Percentiles rank a stretch among this genome's conserved stretches.
Evolutionary conservation across 2,329 filamentous ascomycete species (phyloP).

Genomic region (Colletotrichum paranaense): DNA sequence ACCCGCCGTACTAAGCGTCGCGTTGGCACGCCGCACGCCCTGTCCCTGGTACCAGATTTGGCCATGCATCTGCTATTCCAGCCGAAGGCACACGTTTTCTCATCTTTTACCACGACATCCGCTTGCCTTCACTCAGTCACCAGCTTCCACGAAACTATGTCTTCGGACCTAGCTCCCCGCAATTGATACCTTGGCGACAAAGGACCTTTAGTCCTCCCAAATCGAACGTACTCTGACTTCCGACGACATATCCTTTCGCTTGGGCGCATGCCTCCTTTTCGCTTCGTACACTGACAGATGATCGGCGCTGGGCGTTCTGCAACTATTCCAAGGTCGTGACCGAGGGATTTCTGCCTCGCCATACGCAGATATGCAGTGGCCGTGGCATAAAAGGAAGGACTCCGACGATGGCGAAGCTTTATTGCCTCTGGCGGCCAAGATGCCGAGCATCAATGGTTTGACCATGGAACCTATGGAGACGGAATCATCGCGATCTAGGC

Average conservation of each 20-base stretch:
- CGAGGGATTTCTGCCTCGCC: conserved; percentile 24
- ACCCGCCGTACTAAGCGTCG: conserved; percentile 24
- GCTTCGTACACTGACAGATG: conserved; percentile 27
- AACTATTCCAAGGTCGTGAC: conserved; percentile 32
- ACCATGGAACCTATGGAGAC: conserved; percentile 41
- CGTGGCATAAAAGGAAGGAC: conserved; percentile 47
- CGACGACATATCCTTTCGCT: conserved; percentile 20
- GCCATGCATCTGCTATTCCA: conserved; percentile 29
- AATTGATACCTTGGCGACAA: conserved; percentile 28
- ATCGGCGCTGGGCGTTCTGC: conserved; percentile 16
- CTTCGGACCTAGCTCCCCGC: conserved; percentile 18
- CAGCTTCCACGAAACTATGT: conserved; percentile 29
- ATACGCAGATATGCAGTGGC: conserved; percentile 48
- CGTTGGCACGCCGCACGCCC: conserved; percentile 21
- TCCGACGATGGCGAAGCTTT: conserved; percentile 46
- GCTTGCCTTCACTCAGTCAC: not conserved
- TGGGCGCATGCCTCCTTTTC: conserved; percentile 34
- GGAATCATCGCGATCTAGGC: conserved; percentile 47
- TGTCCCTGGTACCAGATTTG: conserved; percentile 22
- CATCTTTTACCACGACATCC: conserved; percentile 26
- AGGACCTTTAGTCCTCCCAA: conserved; percentile 21
- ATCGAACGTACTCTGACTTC: not conserved
- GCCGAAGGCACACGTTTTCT: conserved; percentile 35
- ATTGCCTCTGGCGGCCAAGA: conserved; percentile 46
- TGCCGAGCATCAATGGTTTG: conserved; percentile 46